Conservation (phyloP, 1,139 yeast species). For the Candida mesenterica region DNA sequence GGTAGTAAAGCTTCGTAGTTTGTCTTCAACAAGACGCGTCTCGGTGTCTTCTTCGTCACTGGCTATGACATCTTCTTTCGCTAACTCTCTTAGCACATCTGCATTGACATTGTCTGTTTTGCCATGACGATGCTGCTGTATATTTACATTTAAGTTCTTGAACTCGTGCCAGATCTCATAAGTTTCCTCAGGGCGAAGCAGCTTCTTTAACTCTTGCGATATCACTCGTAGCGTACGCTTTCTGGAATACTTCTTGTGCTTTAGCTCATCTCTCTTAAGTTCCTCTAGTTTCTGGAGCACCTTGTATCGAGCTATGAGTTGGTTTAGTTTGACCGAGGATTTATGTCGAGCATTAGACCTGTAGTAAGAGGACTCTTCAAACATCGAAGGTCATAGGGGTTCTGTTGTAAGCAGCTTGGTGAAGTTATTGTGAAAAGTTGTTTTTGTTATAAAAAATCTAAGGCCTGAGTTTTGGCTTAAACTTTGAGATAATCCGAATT, state of each 20-base stretch:
- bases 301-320: constrained; percentile 18
- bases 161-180: constrained; percentile 38
- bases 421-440: no score
- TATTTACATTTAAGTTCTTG: constrained; percentile 15
- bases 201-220: constrained; percentile 12
- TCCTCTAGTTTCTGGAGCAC: constrained; percentile 19
- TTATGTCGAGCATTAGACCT: constrained; percentile 3
- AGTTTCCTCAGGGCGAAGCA: constrained; percentile 34
- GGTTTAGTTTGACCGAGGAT: constrained; percentile 4
- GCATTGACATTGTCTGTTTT: neutral
- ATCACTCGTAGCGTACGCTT: constrained; percentile 10
- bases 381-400: constrained; percentile 8
- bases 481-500: no score
- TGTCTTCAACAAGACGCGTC: constrained; percentile 10
- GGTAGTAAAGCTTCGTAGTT: constrained; percentile 5
- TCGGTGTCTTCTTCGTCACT: constrained; percentile 13
- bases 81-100: constrained; percentile 2
- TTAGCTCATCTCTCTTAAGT: constrained; percentile 11
- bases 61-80: constrained; percentile 10
- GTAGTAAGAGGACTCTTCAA: constrained; percentile 13
- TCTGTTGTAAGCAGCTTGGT: neutral
- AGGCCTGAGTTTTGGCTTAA: no score
- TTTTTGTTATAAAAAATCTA: no score
- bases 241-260: constrained; percentile 3
- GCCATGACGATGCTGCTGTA: constrained; percentile 4